These are phyloP conservation scores for Megacollybia marginata DNA, from an alignment of 768 basidiomycete species.

Conservation along the genomic window DNA sequence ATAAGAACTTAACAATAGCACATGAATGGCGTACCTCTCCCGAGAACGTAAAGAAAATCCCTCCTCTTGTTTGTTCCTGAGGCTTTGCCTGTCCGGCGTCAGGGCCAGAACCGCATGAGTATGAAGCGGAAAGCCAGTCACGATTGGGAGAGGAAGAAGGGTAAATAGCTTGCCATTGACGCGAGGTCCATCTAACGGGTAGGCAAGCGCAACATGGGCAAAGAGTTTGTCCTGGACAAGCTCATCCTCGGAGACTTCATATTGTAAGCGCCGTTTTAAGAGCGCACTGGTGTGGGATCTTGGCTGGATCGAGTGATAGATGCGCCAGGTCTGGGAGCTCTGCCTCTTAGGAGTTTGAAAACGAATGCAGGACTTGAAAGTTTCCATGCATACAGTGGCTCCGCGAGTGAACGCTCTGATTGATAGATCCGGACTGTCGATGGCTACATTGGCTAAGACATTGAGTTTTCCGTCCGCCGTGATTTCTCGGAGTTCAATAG, in stretches of 20 bases:
- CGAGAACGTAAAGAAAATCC: conserved; percentile 10
- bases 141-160: conserved; percentile 23
- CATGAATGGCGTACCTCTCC: conserved; percentile 12
- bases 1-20: not conserved
- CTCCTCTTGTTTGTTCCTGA: conserved; percentile 21
- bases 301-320: conserved; percentile 10
- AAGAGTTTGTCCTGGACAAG: conserved; percentile 21
- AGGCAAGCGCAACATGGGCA: conserved; percentile 19
- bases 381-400: not conserved
- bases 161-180: conserved; percentile 18
- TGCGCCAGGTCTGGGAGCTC: conserved; percentile 10
- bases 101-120: conserved; percentile 24
- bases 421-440: not conserved
- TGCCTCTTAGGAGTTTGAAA: not conserved
- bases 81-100: conserved; percentile 20
- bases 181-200: not conserved
- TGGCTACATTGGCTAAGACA: conserved; percentile 4
- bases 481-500: conserved; percentile 19
- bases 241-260: conserved; percentile 10
- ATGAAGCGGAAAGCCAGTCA: conserved; percentile 22
- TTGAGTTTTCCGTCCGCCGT: conserved; percentile 6
- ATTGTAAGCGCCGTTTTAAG: not conserved
- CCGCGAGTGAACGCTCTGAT: not conserved
- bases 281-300: conserved; percentile 3
- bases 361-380: not conserved